Conservation (phyloP, 805 yeast species). For the Lipomyces oligophaga region DNA sequence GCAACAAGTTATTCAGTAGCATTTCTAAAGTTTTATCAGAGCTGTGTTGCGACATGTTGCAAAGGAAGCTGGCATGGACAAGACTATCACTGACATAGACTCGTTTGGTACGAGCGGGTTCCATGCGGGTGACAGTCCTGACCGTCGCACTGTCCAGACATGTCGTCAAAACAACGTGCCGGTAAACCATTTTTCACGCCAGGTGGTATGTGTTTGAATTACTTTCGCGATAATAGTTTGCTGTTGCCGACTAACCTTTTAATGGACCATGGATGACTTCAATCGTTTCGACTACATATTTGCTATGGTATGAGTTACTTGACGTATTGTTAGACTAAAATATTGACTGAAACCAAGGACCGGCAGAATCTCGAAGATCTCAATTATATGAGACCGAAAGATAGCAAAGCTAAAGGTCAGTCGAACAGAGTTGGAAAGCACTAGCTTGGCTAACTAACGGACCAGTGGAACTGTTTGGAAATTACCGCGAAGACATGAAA, state of each 20-base stretch:
- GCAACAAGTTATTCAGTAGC: background rate
- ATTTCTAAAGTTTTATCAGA: conserved; percentile 2
- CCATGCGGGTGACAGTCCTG: conserved; percentile 82
- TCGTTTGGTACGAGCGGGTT: conserved; percentile 87
- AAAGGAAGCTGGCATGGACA: conserved; percentile 9
- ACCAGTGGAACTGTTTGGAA: conserved; percentile 65
- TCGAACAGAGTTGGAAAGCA: too few species aligned
- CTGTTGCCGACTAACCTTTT: too few species aligned
- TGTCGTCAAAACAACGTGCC: conserved; percentile 72
- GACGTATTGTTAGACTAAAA: background rate
- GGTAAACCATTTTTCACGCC: conserved; percentile 71
- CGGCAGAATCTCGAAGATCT: conserved; percentile 46
- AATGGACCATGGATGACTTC: conserved; percentile 42
- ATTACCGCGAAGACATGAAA: conserved; percentile 58
- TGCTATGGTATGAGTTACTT: conserved; percentile 43
- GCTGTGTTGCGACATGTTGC: conserved; percentile 16
- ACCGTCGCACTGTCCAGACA: conserved; percentile 62
- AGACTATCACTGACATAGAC: conserved; percentile 45
- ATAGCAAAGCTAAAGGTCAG: conserved; percentile 31
- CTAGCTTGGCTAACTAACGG: too few species aligned
- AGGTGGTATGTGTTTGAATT: conserved; percentile 47
- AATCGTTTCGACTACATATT: conserved; percentile 52
- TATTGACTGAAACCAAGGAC: conserved; percentile 37
- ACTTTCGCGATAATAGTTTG: background rate
- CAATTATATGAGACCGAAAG: conserved; percentile 43